These are phyloP conservation scores for Bassia scoparia DNA, from an alignment of 148 eudicot species.

Conservation along the genomic window DNA sequence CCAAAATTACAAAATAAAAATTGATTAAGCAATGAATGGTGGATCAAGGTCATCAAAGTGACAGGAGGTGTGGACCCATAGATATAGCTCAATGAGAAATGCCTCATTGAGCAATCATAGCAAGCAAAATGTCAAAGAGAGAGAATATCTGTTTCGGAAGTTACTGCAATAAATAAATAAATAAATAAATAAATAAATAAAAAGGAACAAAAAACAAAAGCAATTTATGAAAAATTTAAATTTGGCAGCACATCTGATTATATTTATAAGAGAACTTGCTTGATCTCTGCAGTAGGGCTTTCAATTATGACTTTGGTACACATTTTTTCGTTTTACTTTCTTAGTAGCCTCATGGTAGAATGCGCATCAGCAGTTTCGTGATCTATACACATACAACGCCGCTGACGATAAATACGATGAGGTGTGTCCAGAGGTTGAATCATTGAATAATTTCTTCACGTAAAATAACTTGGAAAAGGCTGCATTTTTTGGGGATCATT, in stretches of 20 bases:
- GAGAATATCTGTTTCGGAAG: too few relatives aligned
- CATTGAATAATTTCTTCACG: constrained; percentile 53
- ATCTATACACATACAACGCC: constrained; percentile 36
- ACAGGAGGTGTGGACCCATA: neutral
- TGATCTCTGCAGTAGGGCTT: constrained; percentile 23
- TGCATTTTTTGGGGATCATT: constrained; percentile 38
- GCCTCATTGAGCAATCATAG: neutral
- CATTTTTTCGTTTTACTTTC: constrained; percentile 18
- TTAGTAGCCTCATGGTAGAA: constrained; percentile 24
- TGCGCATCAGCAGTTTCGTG: constrained; percentile 13
- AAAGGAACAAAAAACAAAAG: neutral
- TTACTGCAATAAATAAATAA: neutral
- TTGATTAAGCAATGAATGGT: neutral
- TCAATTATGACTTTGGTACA: constrained; percentile 13
- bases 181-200: neutral
- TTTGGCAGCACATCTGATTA: neutral
- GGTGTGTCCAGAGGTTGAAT: constrained; percentile 44
- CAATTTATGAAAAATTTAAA: neutral
- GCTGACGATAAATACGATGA: constrained; percentile 43
- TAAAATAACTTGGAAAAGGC: constrained; percentile 53
- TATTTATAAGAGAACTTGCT: constrained; percentile 29
- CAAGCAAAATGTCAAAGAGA: neutral
- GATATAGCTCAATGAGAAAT: neutral
- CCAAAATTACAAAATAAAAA: neutral
- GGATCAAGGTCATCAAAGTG: neutral